These are phyloP conservation scores for Metschnikowia henanensis DNA, from an alignment of 805 yeast species.

Conservation along the genomic window DNA sequence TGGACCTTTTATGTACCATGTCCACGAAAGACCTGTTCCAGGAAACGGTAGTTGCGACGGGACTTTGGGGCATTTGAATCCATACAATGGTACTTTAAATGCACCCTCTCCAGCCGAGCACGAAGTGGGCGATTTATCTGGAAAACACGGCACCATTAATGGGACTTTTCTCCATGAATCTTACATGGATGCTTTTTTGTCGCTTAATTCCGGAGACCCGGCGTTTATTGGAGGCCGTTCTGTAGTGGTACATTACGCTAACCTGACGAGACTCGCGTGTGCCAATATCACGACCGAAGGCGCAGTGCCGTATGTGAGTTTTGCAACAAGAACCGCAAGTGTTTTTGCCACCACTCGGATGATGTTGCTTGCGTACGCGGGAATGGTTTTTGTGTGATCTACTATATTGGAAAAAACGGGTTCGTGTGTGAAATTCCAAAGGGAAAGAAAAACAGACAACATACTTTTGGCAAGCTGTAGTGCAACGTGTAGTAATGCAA, in stretches of 20 bases:
- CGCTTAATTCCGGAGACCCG: background rate
- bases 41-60: constrained; percentile 48
- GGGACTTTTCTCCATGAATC: background rate
- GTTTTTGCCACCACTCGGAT: background rate
- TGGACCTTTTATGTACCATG: constrained; percentile 69
- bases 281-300: background rate
- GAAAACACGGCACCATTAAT: constrained; percentile 75
- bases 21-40: constrained; percentile 58
- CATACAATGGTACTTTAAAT: constrained; percentile 50
- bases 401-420: no score
- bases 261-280: background rate
- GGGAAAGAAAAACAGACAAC: no score
- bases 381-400: no score
- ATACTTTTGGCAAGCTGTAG: no score
- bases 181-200: background rate
- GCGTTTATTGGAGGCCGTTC: constrained; percentile 29
- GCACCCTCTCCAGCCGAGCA: constrained; percentile 54
- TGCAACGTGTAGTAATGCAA: no score
- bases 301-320: background rate
- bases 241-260: constrained; percentile 1
- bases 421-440: no score
- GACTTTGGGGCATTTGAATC: constrained; percentile 59
- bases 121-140: constrained; percentile 73
- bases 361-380: background rate
- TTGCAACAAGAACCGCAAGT: background rate